A percentile compares a stretch with the other conserved stretches of the same genome.
These are phyloP conservation scores for Lactarius sp. DNA, from an alignment of 768 basidiomycete genomes.

Conservation along the genomic window DNA sequence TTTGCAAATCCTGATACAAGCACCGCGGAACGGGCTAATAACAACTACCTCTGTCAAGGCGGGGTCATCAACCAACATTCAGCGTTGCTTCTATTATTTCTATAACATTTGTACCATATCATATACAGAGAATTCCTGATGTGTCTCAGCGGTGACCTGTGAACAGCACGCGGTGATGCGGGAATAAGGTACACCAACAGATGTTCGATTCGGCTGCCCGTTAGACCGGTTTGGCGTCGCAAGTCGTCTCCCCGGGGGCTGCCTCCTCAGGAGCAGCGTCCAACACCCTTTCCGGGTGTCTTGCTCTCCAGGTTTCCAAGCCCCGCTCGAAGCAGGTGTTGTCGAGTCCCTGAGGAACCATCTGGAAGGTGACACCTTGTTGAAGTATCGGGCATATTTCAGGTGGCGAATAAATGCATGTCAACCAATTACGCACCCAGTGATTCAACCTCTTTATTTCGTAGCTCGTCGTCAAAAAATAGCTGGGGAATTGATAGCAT, in stretches of 20 bases:
- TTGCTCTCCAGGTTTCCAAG: conserved; percentile 61
- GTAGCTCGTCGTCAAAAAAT: conserved; percentile 17
- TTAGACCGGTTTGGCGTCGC: background rate
- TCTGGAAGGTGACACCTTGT: conserved; percentile 74
- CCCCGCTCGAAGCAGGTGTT: conserved; percentile 65
- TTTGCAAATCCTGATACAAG: too few species aligned
- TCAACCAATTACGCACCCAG: conserved; percentile 39
- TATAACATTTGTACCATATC: too few species aligned
- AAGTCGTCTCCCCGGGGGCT: background rate
- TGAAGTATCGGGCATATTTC: background rate
- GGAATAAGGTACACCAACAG: too few species aligned
- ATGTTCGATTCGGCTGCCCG: background rate
- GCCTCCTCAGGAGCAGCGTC: background rate
- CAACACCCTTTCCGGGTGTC: conserved; percentile 30
- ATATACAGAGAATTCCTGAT: too few species aligned
- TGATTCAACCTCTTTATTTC: conserved; percentile 18
- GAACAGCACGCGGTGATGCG: too few species aligned
- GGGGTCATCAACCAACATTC: too few species aligned
- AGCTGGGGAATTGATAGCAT: background rate
- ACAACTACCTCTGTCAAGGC: too few species aligned
- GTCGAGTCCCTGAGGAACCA: conserved; percentile 61
- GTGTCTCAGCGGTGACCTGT: too few species aligned
- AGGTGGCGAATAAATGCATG: background rate
- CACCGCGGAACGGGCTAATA: too few species aligned
- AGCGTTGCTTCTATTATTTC: too few species aligned